Base-by-base conservation (phyloP, 2,329 filamentous ascomycete species). In the Emmonsia crescens region DNA sequence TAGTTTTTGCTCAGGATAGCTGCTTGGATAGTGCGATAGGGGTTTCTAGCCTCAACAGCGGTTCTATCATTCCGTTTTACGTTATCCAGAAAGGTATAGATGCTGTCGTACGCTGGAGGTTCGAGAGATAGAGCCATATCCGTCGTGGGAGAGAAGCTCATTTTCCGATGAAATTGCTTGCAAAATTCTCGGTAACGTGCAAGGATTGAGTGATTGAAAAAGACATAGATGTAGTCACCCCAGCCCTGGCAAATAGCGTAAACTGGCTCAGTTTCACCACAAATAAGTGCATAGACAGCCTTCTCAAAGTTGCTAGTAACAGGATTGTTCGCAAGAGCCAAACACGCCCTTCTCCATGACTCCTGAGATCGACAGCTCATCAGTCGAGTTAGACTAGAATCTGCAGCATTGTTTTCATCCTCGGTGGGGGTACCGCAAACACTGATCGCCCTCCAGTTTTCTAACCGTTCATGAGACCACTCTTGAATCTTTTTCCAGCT, bases 221-320 rank as follows among this genome's bases (percentile, higher is more conserved):
- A 86, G 42, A 88, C 86, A 73, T 94, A 96, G 21, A 96, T 80
- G 68, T 87, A 85, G 70, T 97, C 93, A 67, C 96, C 90, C 87
- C 91, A 95, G 27, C 82, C 85, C 58, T 83, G 81, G 71, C 89
- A 91, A 46, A 93, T 85, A 66, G 84, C 84, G 70, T 89, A 85
- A 12, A 95, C 89, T 59, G 88, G 89, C 44, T 83, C 77, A 57
- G 91, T 82, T 70, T 96, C 91, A 57, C 94, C 94, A 49, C 89
- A 88, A n/a, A 99, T 80, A 14, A 96, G 77, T 33, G 91, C 93
- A 71, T 96, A 96, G 0, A 96, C 91, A 21, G 93, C 94, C 61
- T 86, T 85, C 75, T 99, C 91, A 69, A 91, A 93, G 59, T 88
- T 84, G 67, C 89, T 86, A 0, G 83, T 83, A 31, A 85, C 85